Evolutionary conservation across 345 rosid genomes (phyloP), one percentile per base, ranked within the genome.

Genomic region (Hypericum perforatum): DNA sequence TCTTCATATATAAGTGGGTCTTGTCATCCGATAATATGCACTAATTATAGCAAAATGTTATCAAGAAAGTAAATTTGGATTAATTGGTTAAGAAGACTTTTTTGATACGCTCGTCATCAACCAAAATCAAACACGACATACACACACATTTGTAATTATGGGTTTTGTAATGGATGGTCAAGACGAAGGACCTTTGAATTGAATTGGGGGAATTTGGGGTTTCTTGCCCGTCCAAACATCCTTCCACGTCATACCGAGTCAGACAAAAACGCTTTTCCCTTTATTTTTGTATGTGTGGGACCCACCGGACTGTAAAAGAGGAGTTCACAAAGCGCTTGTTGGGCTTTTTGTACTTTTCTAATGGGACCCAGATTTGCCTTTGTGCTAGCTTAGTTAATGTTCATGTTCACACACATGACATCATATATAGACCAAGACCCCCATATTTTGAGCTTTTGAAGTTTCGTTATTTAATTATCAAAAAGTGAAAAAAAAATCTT

Each of bases 231-330:
- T 22, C 13, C 15, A 14, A 37, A n/a, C n/a, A 50, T 50, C 65
- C 63, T 57, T 58, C 79, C 85, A 69, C 70, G 46, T 76, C 79
- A 71, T 52, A 61, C 37, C 71, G 85, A 76, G 82, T 78, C 67
- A 12, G 77, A 77, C 77, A 71, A 70, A 22, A 78, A 62, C 68
- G 46, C 72, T 70, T 75, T 75, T n/a, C 22, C 50, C 53, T 71
- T 16, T 13, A 41, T 54, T 41, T 54, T 6, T 41, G 37, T 47
- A 57, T 39, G 53, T 54, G 72, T 54, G 60, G 66, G 72, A 56
- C 72, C 65, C 78, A 65, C 53, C 74, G 8, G 8, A 1, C 11
- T 3, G 61, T 5, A 39, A 48, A 56, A 43, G 11, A 43, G 37
- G 0, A 39, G 42, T n/a, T 44, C 59, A 41, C 57, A 55, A 71